A percentile compares a stretch with the other conserved stretches of the same genome.
These are phyloP conservation scores for Teratosphaeria viscida DNA, from an alignment of 2,329 filamentous ascomycete species.

Conservation along the genomic window DNA sequence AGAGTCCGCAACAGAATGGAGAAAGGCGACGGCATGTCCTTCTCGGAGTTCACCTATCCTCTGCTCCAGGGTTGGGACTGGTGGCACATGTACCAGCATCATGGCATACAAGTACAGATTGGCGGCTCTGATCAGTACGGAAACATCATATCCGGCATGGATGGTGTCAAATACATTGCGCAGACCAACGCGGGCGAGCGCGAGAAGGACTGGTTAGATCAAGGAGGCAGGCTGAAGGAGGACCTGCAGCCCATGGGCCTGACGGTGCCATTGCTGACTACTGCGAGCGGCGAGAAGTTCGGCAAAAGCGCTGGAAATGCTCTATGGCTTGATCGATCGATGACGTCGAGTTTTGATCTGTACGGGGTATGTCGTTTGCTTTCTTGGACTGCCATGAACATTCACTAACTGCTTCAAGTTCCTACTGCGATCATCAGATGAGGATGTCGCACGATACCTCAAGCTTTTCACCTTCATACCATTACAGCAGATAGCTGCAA, in stretches of 20 bases:
- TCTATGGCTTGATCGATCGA: conserved; percentile 75
- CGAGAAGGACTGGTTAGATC: conserved; percentile 11
- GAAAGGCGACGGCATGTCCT: conserved; percentile 85
- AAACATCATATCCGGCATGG: conserved; percentile 85
- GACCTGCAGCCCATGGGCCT: conserved; percentile 60
- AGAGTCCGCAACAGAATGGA: conserved; percentile 73
- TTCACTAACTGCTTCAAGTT: conserved; percentile 43
- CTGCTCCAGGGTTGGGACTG: conserved; percentile 94
- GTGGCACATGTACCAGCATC: conserved; percentile 70
- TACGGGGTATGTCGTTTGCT: conserved; percentile 48
- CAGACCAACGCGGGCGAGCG: conserved; percentile 25
- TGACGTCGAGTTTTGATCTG: conserved; percentile 74
- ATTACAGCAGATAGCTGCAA: conserved; percentile 50
- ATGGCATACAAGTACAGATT: conserved; percentile 70
- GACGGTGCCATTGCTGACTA: conserved; percentile 82
- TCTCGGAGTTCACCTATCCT: conserved; percentile 87
- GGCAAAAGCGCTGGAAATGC: conserved; percentile 93
- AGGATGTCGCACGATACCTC: conserved; percentile 69
- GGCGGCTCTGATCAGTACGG: conserved; percentile 94
- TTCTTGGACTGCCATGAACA: background rate
- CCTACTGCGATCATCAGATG: conserved; percentile 73
- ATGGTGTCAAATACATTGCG: conserved; percentile 68
- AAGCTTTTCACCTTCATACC: conserved; percentile 88
- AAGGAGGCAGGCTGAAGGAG: conserved; percentile 29
- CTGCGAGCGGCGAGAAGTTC: conserved; percentile 76